Evolutionary conservation across 169 alveolate species (phyloP), one percentile per base, ranked within the genome.

Genomic region (Eimeria tenella): DNA sequence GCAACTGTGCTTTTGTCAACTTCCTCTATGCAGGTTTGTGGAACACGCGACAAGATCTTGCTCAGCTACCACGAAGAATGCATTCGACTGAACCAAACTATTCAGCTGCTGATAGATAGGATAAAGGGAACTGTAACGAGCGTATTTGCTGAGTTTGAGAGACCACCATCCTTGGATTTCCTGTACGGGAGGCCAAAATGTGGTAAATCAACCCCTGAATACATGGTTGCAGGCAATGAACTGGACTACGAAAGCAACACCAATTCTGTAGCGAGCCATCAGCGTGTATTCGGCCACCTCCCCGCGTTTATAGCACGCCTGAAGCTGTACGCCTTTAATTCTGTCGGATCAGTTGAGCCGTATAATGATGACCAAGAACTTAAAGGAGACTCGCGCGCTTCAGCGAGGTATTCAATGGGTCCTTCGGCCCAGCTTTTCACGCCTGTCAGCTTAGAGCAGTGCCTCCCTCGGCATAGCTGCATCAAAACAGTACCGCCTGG

Each of bases 401-500:
- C 52, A 56, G 8, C 19, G 0, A 42, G 74, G 8, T 6, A 7
- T 55, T 8, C 74, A 7, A 60, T 8, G 21, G 74, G 17, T 11
- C 70, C 56, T 88, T 3, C 91, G 15, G 13, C 91, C 49, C 60
- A 8, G 50, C 84, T 42, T 15, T 90, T 71, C 82, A 63, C 71
- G 9, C 86, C 74, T 42, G 75, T 55, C 53, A 65, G 31, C 13
- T 70, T 62, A 8, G 42, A 82, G 17, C 75, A 82, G n/a, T 55
- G 75, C 90, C 91, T 79, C 56, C 84, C 90, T 4, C 86, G 70
- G 53, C 62, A 53, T 25, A 23, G 21, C 17, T 90, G 90, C 74
- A 74, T 90, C 60, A 84, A 53, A 7, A 90, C 70, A 9, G 79
- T 90, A n/a, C 90, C 90, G 10, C 90, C 94, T 5, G 94, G 94